phyloP scores from a whole-genome alignment of 2,329 filamentous ascomycete genomes.

The Aspergillus quadrilineatus region DNA sequence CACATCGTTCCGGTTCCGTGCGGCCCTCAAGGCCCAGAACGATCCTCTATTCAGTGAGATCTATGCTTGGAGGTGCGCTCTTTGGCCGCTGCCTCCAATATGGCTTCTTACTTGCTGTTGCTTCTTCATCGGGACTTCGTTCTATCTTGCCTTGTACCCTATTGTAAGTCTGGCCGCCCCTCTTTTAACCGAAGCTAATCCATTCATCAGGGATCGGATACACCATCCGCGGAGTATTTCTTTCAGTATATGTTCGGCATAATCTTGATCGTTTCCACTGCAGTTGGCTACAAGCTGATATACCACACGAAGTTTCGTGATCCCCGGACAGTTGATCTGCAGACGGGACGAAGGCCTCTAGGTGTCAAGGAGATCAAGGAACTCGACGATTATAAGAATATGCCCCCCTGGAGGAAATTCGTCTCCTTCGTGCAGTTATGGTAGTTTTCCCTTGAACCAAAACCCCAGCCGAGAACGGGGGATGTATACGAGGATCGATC shows the following conservation, averaged over 20 bases:
- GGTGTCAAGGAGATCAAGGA: constrained; percentile 4
- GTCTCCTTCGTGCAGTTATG: constrained; percentile 1
- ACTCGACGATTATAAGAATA: neutral
- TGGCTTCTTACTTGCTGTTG: neutral
- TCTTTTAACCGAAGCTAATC: too few species aligned
- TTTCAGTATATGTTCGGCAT: constrained; percentile 6
- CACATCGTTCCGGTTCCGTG: constrained; percentile 1
- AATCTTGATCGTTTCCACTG: neutral
- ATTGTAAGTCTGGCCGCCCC: neutral
- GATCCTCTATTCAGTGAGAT: neutral
- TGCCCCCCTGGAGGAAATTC: neutral
- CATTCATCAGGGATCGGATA: neutral
- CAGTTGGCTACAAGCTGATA: constrained; percentile 2
- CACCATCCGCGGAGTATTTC: neutral
- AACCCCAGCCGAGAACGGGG: too few species aligned
- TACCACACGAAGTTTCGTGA: neutral
- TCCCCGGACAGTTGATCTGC: neutral
- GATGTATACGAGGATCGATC: neutral
- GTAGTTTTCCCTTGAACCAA: neutral
- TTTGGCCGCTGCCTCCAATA: neutral
- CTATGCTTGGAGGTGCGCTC: neutral
- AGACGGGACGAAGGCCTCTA: neutral
- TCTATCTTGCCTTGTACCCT: constrained; percentile 1
- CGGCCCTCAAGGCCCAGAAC: constrained; percentile 2
- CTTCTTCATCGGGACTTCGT: neutral